phyloP scores from a whole-genome alignment of 2,329 filamentous ascomycete genomes.

The Fusarium sp. region DNA sequence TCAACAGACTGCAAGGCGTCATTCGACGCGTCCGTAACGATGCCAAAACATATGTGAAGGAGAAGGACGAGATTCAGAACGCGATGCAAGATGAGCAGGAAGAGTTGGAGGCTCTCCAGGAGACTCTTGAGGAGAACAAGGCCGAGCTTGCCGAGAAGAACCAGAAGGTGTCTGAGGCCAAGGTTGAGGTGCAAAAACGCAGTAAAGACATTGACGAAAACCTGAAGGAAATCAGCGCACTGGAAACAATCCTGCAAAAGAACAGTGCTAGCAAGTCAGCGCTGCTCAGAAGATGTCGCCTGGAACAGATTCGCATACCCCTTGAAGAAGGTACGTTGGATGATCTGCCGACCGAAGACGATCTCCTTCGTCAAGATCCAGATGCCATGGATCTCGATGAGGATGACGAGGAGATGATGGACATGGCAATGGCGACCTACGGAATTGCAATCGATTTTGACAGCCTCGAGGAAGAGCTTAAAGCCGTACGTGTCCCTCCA shows the following conservation, averaged over 20 bases:
- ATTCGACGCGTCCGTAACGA: constrained; percentile 74
- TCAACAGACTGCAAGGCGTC: constrained; percentile 74
- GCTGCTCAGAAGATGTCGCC: constrained; percentile 86
- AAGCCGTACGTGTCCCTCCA: constrained; percentile 66
- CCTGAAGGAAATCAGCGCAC: constrained; percentile 77
- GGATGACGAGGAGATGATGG: constrained; percentile 69
- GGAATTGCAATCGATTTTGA: constrained; percentile 92
- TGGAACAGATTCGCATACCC: constrained; percentile 92
- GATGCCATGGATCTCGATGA: constrained; percentile 94
- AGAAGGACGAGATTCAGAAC: constrained; percentile 80
- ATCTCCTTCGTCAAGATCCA: constrained; percentile 78
- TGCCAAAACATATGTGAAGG: constrained; percentile 74
- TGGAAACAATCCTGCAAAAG: constrained; percentile 89
- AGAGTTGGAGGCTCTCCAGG: constrained; percentile 79
- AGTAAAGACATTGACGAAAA: constrained; percentile 82
- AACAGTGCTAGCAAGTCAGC: constrained; percentile 86
- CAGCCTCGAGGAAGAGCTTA: constrained; percentile 82
- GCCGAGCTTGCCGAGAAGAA: constrained; percentile 74
- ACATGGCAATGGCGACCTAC: constrained; percentile 82
- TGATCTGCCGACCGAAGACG: constrained; percentile 87
- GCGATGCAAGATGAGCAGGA: constrained; percentile 78
- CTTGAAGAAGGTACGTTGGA: constrained; percentile 82
- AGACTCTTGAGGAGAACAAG: constrained; percentile 76
- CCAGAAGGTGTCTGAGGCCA: constrained; percentile 81
- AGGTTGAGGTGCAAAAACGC: constrained; percentile 83